Base-by-base conservation (phyloP, 2,329 filamentous ascomycete species). In the Fusarium sp. region DNA sequence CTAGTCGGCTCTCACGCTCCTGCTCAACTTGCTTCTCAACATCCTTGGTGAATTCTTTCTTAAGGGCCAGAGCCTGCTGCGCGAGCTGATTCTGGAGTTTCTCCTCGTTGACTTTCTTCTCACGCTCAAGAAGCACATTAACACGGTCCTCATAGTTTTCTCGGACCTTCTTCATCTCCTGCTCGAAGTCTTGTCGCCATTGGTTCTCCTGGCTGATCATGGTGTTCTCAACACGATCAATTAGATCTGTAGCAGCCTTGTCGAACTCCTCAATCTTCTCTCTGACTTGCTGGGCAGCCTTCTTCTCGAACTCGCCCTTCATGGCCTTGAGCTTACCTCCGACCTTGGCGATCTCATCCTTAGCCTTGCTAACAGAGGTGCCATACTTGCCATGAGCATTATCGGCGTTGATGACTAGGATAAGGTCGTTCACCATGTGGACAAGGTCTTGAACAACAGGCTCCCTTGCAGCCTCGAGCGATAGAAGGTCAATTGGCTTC, bases 351-450 rank as follows among this genome's bases (percentile, higher is more conserved):
- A 98, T 87, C 75, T 97, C 93, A 60, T 88, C 87, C 88, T 98
- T 98, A 72, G 96, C 95, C 86, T 96, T 95, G 76, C 89, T 86
- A 66, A 99, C 91, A 2, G 94, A 92, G 6, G 89, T 88, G 59
- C 90, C 91, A 84, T 96, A 98, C 82, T 93, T 94, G 76, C 88
- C 88, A 72, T 92, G 90, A 65, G 94, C 90, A 70, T 92, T 90
- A 81, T 98, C 96, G 66, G 93, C 93, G 82, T 98, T 98, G 81
- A 98, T 92, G 52, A 97, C 94, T 14, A 94, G 91, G 80, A 99
- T 98, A 78, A 99, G 92, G 82, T 97, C 94, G 84, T 99, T 99
- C 78, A 99, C 89, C 85, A 98, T 96, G 85, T 94, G 96, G 68
- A 97, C 94, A 11, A 99, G 87, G 79, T 98, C 94, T 83, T 98